Conservation (phyloP, 306 rosid species). For the Hippophae rhamnoides region DNA sequence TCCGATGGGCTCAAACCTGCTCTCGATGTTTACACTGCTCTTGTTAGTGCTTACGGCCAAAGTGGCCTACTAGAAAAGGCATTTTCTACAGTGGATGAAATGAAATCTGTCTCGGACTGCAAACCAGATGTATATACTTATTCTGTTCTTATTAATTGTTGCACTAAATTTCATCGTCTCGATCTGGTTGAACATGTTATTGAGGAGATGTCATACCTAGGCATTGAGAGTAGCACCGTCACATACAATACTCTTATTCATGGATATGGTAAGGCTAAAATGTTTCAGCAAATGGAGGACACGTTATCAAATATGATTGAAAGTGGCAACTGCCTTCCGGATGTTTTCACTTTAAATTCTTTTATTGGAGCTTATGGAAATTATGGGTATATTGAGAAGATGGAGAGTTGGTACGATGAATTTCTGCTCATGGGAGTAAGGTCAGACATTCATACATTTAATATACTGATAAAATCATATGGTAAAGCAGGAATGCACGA, state of each 20-base stretch:
- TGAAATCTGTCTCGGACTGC: slow-evolving; percentile 68
- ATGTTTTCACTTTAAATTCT: slow-evolving; percentile 69
- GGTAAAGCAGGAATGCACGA: slow-evolving; percentile 64
- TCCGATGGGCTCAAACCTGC: slow-evolving; percentile 81
- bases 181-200: slow-evolving; percentile 50
- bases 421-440: slow-evolving; percentile 68
- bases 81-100: slow-evolving; percentile 55
- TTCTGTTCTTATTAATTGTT: slow-evolving; percentile 58
- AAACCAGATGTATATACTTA: slow-evolving; percentile 64
- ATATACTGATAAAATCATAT: slow-evolving; percentile 67
- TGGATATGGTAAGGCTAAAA: slow-evolving; percentile 68
- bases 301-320: slow-evolving; percentile 67
- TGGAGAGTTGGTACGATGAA: slow-evolving; percentile 92
- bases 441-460: slow-evolving; percentile 74
- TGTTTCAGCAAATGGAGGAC: slow-evolving; percentile 77
- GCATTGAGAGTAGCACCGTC: slow-evolving; percentile 52
- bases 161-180: slow-evolving; percentile 43
- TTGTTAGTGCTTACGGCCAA: slow-evolving; percentile 63
- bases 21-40: slow-evolving; percentile 78
- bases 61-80: slow-evolving; percentile 65
- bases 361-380: slow-evolving; percentile 64
- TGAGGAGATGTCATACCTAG: slow-evolving; percentile 62
- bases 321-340: slow-evolving; percentile 59
- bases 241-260: slow-evolving; percentile 67
- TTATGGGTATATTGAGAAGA: slow-evolving; percentile 49